Evolutionary conservation across 495 filamentous ascomycete species (phyloP), one percentile per base, ranked within the genome.

Genomic region (Penicillium antarcticum): DNA sequence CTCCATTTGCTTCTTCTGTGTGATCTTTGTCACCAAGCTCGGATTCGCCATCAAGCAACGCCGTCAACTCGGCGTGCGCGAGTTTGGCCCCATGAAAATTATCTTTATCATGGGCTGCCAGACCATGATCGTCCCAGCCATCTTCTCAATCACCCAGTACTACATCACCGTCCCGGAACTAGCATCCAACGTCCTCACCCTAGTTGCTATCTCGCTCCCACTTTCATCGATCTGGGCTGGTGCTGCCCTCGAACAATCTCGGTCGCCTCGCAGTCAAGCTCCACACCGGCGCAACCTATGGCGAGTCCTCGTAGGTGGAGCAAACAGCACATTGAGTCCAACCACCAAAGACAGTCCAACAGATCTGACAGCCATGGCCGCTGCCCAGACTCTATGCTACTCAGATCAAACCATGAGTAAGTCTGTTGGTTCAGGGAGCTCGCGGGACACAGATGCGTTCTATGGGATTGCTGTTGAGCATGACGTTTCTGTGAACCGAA

Each of bases 221-320:
- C 78, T 96, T 2, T 91, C 89, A 16, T 85, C 85, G 5, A 81
- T 95, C 57, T 95, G 81, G 91, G 91, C 81, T 52, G 74, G 73
- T 47, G 75, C 66, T 36, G 71, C 56, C 46, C 73, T 78, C 32
- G 58, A 63, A 21, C 36, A 58, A 11, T 34, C 57, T n/a, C 49
- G 37, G 6, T 45, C 33, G n/a, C 14, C 18, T 8, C 33, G 44
- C 17, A 53, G 54, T 26, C 48, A 35, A 14, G 24, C 39, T 49
- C 29, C 17, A 12, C 42, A 17, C 10, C 57, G 56, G 14, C 62
- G 60, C 38, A 70, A 66, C 38, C 52, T 72, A 6, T 72, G 67
- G 67, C 57, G 42, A 12, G 33, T 31, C 3, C 60, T 66, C n/a
- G 57, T 43, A 10, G 55, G 60, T 10, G 51, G 54, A 11, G 44